Evolutionary conservation across 768 basidiomycete genomes (phyloP).

Genomic region (Boletus sensibilis): DNA sequence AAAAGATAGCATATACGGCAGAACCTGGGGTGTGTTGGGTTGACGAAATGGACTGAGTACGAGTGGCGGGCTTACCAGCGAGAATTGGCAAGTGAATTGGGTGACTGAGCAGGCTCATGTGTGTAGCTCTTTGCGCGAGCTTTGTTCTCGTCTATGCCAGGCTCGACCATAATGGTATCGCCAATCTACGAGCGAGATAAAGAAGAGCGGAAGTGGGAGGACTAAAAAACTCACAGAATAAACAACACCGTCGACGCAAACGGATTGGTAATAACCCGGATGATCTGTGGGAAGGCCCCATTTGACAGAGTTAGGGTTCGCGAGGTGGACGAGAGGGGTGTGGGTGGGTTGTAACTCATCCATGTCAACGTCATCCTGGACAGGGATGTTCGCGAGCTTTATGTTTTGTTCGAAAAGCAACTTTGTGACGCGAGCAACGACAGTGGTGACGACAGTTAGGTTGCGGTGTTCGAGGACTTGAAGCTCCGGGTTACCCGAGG

Average conservation of each 20-base stretch:
- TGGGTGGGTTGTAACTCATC: conserved; percentile 12
- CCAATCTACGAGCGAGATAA: conserved; percentile 46
- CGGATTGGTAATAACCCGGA: conserved; percentile 41
- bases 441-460: conserved; percentile 43
- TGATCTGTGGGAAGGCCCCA: conserved; percentile 32
- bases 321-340: conserved; percentile 22
- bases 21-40: conserved; percentile 50
- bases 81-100: conserved; percentile 54
- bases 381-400: conserved; percentile 34
- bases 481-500: conserved; percentile 24
- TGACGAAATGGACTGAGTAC: not conserved
- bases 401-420: conserved; percentile 48
- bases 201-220: not conserved
- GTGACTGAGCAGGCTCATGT: conserved; percentile 42
- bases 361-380: conserved; percentile 29
- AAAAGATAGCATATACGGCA: conserved; percentile 66
- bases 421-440: conserved; percentile 45
- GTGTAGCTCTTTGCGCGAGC: conserved; percentile 41
- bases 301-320: conserved; percentile 35
- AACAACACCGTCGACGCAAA: conserved; percentile 53
- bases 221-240: conserved; percentile 47
- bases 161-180: conserved; percentile 62
- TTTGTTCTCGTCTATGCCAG: conserved; percentile 49
- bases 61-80: conserved; percentile 51
- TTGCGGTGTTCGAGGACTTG: conserved; percentile 38